phyloP scores from a whole-genome alignment of 352 stramenopile species.

The Phytophthora idaei region DNA sequence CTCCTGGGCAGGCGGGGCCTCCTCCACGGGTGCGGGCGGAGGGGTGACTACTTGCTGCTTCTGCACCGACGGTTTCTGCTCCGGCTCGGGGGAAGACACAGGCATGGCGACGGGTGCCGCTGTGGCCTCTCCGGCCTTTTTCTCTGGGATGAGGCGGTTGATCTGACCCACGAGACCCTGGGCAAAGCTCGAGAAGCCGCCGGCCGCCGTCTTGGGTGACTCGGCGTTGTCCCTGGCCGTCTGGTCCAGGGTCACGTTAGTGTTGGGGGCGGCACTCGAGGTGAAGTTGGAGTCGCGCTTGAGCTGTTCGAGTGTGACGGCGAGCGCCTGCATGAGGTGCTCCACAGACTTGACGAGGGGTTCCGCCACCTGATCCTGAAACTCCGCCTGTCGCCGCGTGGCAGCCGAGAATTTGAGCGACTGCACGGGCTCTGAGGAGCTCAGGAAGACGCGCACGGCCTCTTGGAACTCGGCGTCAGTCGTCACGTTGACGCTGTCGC shows the following conservation, averaged over 20 bases:
- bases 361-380: conserved; percentile 58
- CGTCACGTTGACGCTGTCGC: conserved; percentile 66
- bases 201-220: conserved; percentile 48
- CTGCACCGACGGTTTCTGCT: conserved; percentile 19
- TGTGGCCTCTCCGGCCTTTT: conserved; percentile 42
- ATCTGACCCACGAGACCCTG: conserved; percentile 69
- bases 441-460: conserved; percentile 61
- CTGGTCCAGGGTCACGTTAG: conserved; percentile 22
- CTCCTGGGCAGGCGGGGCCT: conserved; percentile 29
- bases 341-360: conserved; percentile 67
- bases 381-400: conserved; percentile 39
- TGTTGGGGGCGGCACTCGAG: conserved; percentile 1
- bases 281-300: conserved; percentile 49
- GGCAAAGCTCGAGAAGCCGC: conserved; percentile 69
- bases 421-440: conserved; percentile 42
- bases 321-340: conserved; percentile 58
- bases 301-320: conserved; percentile 55
- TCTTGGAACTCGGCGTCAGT: conserved; percentile 70
- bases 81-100: conserved; percentile 12
- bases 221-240: conserved; percentile 34
- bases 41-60: not conserved
- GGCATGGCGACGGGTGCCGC: conserved; percentile 11
- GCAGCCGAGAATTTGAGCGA: conserved; percentile 77
- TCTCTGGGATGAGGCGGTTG: conserved; percentile 65
- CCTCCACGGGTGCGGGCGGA: conserved; percentile 11